Conservation (phyloP, 441 rosid species). For the Erysimum pusillum region DNA sequence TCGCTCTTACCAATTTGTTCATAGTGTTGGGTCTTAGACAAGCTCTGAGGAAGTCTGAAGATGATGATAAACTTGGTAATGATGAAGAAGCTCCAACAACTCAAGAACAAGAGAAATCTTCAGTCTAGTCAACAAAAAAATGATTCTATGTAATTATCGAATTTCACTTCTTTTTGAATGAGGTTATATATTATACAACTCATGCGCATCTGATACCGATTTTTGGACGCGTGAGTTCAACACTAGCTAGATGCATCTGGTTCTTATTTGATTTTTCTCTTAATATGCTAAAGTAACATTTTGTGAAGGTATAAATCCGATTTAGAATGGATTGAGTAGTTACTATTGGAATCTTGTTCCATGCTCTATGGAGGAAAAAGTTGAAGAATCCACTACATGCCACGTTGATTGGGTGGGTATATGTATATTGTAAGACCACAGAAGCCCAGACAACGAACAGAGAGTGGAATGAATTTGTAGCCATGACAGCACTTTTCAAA, state of each 20-base stretch:
- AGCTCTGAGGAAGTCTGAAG: constrained; percentile 63
- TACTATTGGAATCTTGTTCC: constrained; percentile 5
- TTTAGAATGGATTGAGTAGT: neutral
- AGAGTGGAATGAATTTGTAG: too few species aligned
- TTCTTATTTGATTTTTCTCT: neutral
- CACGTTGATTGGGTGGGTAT: neutral
- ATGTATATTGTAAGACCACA: neutral
- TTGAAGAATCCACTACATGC: neutral
- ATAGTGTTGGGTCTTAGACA: constrained; percentile 84
- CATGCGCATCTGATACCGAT: constrained; percentile 4
- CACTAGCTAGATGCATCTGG: neutral
- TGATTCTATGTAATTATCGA: neutral
- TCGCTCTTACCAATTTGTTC: constrained; percentile 83
- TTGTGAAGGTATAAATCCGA: constrained; percentile 8
- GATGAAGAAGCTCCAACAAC: constrained; percentile 16
- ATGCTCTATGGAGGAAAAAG: neutral
- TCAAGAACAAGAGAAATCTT: constrained; percentile 38
- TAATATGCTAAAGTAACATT: neutral
- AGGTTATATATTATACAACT: neutral
- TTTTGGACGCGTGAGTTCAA: constrained; percentile 7
- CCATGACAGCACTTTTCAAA: too few species aligned
- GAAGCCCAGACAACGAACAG: too few species aligned
- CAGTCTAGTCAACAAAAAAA: neutral
- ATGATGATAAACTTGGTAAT: constrained; percentile 9
- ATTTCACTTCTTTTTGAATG: neutral